Conservation (phyloP, 1,284 basidiomycete genomes). For the Phylloboletellus chloephorus region DNA sequence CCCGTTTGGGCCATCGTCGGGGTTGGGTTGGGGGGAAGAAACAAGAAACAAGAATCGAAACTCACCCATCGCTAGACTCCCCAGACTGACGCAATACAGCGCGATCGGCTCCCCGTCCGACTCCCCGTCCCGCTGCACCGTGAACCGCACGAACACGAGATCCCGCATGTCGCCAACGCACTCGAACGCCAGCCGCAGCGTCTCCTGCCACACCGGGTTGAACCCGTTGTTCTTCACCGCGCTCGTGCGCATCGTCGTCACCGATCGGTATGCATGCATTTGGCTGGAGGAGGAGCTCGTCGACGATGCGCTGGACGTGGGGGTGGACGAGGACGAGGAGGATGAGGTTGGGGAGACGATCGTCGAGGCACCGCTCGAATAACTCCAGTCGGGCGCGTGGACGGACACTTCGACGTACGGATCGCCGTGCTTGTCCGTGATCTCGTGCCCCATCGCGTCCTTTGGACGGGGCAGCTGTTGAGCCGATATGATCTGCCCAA, state of each 20-base stretch:
- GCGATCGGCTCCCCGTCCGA: slow-evolving; percentile 63
- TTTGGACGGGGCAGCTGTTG: slow-evolving; percentile 85
- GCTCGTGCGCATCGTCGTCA: slow-evolving; percentile 52
- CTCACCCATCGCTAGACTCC: slow-evolving; percentile 66
- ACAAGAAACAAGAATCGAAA: slow-evolving; percentile 11
- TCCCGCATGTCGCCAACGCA: slow-evolving; percentile 75
- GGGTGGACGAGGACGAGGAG: slow-evolving; percentile 17
- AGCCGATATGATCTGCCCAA: slow-evolving; percentile 74
- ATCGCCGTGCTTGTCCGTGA: slow-evolving; percentile 56
- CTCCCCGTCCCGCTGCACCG: slow-evolving; percentile 60
- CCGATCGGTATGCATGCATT: slow-evolving; percentile 27
- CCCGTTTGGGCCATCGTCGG: not conserved
- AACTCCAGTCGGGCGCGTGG: slow-evolving; percentile 68
- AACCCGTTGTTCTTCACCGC: slow-evolving; percentile 81
- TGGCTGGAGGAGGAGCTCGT: not conserved
- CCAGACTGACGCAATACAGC: slow-evolving; percentile 63
- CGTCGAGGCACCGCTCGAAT: slow-evolving; percentile 5
- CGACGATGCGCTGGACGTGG: not conserved
- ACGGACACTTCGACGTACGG: slow-evolving; percentile 78
- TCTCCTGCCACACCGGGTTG: slow-evolving; percentile 84
- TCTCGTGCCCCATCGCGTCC: slow-evolving; percentile 58
- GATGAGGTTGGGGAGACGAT: slow-evolving; percentile 28
- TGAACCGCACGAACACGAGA: slow-evolving; percentile 77
- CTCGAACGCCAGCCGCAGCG: slow-evolving; percentile 64
- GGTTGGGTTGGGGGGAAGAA: too few species aligned